phyloP scores from a whole-genome alignment of 352 stramenopile species.

The Globisporangium carolinianum region DNA sequence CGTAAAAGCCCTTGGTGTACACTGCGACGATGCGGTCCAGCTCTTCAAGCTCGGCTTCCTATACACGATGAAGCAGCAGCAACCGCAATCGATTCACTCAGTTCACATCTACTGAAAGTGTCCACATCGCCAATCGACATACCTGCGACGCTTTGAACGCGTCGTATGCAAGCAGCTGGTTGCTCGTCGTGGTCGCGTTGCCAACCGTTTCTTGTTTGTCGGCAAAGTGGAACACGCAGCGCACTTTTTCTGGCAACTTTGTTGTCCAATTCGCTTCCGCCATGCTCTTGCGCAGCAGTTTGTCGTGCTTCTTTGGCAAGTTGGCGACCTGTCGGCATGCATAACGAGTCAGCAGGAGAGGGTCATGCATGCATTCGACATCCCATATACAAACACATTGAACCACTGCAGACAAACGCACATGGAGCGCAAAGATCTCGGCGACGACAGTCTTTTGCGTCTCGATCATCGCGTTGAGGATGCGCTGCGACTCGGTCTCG shows the following conservation, averaged over 20 bases:
- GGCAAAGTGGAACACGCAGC: conserved; percentile 67
- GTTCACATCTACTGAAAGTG: neutral
- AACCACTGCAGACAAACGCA: conserved; percentile 13
- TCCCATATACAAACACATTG: neutral
- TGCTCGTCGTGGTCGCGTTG: conserved; percentile 15
- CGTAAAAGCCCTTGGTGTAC: conserved; percentile 67
- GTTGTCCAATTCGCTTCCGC: conserved; percentile 58
- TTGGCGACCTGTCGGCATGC: conserved; percentile 30
- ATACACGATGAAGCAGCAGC: neutral
- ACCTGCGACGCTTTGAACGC: conserved; percentile 59
- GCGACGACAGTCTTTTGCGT: conserved; percentile 47
- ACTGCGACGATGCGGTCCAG: conserved; percentile 49
- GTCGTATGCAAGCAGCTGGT: conserved; percentile 51
- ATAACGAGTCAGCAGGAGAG: neutral
- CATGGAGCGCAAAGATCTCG: conserved; percentile 59
- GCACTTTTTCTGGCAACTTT: conserved; percentile 70
- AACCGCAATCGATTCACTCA: neutral
- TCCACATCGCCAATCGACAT: neutral
- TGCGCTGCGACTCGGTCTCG: conserved; percentile 43
- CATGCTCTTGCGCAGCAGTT: conserved; percentile 39
- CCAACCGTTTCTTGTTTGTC: conserved; percentile 30
- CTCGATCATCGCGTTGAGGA: conserved; percentile 53
- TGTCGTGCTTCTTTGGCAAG: conserved; percentile 57
- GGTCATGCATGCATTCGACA: neutral
- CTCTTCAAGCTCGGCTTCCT: conserved; percentile 51